A percentile compares a stretch with the other conserved stretches of the same genome.
phyloP scores from a whole-genome alignment of 1,284 basidiomycete species.

The Veloboletus limbatus region DNA sequence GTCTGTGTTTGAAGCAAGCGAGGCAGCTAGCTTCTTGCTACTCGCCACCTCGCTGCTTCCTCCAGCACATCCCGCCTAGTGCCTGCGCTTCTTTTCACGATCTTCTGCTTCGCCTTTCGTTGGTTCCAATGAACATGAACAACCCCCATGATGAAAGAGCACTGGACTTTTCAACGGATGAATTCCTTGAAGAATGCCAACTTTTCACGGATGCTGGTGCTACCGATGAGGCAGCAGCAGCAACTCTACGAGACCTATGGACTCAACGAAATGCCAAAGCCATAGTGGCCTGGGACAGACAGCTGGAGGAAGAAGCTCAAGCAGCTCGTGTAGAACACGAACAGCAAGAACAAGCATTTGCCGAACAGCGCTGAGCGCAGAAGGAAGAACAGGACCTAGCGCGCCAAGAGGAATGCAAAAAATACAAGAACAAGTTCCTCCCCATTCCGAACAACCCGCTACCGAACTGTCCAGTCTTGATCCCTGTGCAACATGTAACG shows the following conservation, averaged over 20 bases:
- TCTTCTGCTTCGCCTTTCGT: no score
- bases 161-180: background rate
- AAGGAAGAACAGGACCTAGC: background rate
- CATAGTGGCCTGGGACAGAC: background rate
- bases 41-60: background rate
- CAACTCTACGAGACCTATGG: background rate
- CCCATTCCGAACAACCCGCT: background rate
- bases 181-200: background rate
- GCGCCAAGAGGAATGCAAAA: background rate
- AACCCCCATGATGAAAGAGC: no score
- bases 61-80: background rate
- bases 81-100: no score
- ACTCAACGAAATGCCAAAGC: background rate
- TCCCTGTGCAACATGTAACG: background rate
- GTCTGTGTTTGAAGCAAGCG: background rate
- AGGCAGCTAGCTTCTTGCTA: background rate
- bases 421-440: background rate
- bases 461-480: background rate
- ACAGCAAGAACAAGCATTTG: background rate
- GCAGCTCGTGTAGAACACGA: background rate
- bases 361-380: background rate
- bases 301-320: background rate
- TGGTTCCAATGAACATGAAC: no score
- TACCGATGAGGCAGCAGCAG: background rate
- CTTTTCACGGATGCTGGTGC: background rate